Conservation (phyloP, 306 rosid species). For the Vigna trinervia region DNA sequence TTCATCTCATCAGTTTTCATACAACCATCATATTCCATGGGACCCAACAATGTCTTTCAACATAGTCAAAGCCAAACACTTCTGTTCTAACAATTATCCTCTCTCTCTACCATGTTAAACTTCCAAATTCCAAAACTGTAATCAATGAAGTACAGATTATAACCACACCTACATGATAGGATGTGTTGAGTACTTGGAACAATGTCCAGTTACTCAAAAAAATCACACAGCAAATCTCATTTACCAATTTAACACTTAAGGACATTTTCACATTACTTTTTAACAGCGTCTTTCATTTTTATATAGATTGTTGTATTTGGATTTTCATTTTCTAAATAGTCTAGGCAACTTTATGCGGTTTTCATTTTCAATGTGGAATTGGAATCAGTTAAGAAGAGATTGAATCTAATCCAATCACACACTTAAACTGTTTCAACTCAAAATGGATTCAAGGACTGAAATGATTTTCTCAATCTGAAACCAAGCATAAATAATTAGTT, state of each 20-base stretch:
- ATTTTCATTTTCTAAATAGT: too few species aligned
- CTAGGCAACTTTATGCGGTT: too few species aligned
- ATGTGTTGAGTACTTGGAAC: slow-evolving; percentile 12
- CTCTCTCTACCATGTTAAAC: slow-evolving; percentile 36
- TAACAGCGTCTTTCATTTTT: background rate
- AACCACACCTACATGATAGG: slow-evolving; percentile 33
- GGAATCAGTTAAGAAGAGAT: too few species aligned
- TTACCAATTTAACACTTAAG: background rate
- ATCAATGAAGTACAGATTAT: slow-evolving; percentile 36
- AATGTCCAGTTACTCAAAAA: slow-evolving; percentile 7
- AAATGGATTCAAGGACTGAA: too few species aligned
- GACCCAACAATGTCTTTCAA: slow-evolving; percentile 37
- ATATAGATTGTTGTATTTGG: too few species aligned
- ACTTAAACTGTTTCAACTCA: too few species aligned
- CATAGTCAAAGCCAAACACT: slow-evolving; percentile 41
- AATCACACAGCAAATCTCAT: background rate
- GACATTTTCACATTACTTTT: background rate
- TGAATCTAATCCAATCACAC: too few species aligned
- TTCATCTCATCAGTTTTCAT: slow-evolving; percentile 46
- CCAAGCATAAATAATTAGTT: too few species aligned
- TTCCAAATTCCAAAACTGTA: slow-evolving; percentile 23
- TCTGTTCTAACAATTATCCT: background rate
- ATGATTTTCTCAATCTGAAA: too few species aligned
- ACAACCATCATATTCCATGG: slow-evolving; percentile 29
- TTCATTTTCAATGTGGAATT: too few species aligned